Conservation (phyloP, 1,139 yeast species). For the Spencermartinsiella ligniputridi region DNA sequence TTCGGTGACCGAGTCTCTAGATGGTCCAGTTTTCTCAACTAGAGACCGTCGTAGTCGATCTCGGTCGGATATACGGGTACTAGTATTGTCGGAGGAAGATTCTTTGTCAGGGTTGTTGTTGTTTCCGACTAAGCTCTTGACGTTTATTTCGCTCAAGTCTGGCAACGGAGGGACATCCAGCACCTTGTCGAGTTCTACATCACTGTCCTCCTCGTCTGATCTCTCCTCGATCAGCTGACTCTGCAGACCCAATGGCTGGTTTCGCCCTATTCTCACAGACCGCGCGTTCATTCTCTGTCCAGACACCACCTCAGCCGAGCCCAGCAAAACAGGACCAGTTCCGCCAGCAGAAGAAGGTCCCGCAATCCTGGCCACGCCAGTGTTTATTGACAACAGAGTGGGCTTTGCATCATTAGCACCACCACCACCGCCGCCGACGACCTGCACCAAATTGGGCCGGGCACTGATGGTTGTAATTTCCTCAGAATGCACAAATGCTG, state of each 20-base stretch:
- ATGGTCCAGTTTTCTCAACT: background rate
- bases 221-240: slow-evolving; percentile 19
- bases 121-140: background rate
- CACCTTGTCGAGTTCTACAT: background rate
- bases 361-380: background rate
- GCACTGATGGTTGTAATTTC: slow-evolving; percentile 30
- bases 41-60: background rate
- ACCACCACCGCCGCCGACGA: slow-evolving; percentile 20
- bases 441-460: slow-evolving; percentile 31
- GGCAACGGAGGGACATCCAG: background rate
- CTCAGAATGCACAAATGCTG: slow-evolving; percentile 28
- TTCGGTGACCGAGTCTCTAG: background rate
- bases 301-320: slow-evolving; percentile 18
- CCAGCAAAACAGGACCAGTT: slow-evolving; percentile 5
- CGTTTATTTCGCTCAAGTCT: background rate
- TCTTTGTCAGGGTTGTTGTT: background rate
- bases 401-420: slow-evolving; percentile 1
- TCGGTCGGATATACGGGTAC: background rate
- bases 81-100: background rate
- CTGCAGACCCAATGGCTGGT: slow-evolving; percentile 21
- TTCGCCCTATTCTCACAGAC: slow-evolving; percentile 23
- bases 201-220: slow-evolving; percentile 8
- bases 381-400: background rate
- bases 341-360: slow-evolving; percentile 7
- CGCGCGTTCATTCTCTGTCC: slow-evolving; percentile 20